These are phyloP conservation scores for Cryptosporidium bovis DNA, from an alignment of 169 alveolate genomes.

Conservation along the genomic window DNA sequence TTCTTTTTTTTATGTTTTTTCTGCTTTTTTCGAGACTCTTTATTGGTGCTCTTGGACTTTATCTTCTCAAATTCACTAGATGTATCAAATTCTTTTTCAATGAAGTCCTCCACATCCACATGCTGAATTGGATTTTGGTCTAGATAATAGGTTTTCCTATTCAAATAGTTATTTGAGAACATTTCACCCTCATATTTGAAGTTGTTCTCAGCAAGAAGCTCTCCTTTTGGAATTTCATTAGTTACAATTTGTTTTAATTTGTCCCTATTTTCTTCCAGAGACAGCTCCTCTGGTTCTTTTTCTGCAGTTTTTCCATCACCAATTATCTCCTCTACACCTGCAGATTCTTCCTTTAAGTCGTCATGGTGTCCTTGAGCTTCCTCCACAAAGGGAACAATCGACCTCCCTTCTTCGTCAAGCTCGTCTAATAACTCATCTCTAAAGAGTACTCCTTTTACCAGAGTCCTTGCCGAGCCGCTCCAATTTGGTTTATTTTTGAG, in stretches of 20 bases:
- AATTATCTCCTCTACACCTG: not conserved
- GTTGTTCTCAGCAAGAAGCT: not conserved
- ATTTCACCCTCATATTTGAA: slow-evolving; percentile 43
- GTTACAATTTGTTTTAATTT: slow-evolving; percentile 14
- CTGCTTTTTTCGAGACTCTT: not conserved
- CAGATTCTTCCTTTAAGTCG: not conserved
- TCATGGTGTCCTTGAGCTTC: not conserved
- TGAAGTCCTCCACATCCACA: slow-evolving; percentile 10
- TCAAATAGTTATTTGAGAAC: not conserved
- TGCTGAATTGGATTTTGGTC: slow-evolving; percentile 11
- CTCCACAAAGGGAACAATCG: not conserved
- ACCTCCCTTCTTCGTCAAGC: slow-evolving; percentile 63
- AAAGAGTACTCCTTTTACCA: not conserved
- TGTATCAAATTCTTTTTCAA: not conserved
- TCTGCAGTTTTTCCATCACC: not conserved
- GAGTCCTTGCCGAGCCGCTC: slow-evolving; percentile 46
- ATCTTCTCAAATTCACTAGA: not conserved
- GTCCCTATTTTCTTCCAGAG: slow-evolving; percentile 23
- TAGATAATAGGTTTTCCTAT: not conserved
- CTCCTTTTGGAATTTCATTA: slow-evolving; percentile 48
- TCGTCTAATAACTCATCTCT: slow-evolving; percentile 18
- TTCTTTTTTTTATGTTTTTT: not conserved
- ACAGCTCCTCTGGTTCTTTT: slow-evolving; percentile 43
- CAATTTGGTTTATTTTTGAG: slow-evolving; percentile 43
- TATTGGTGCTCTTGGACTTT: not conserved